A percentile compares a stretch with the other conserved stretches of the same genome.
phyloP scores from a whole-genome alignment of 768 basidiomycete species.

The Rubroboletus satanas region DNA sequence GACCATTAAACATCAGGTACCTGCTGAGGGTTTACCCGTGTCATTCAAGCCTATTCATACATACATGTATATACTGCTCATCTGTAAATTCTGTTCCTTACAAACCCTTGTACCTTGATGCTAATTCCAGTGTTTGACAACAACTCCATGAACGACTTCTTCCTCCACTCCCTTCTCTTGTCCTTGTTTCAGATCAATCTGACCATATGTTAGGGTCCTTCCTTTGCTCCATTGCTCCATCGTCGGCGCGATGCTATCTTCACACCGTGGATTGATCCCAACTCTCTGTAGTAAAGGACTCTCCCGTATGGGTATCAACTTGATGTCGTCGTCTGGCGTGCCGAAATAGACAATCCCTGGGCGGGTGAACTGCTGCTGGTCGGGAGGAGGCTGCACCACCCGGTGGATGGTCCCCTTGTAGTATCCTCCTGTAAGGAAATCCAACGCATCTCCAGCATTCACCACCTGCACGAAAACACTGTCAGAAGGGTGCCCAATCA shows the following conservation, averaged over 20 bases:
- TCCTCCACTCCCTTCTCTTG: constrained; percentile 47
- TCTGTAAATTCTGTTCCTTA: too few relatives aligned
- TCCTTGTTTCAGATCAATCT: constrained; percentile 40
- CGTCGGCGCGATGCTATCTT: constrained; percentile 43
- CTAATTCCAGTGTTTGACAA: constrained; percentile 57
- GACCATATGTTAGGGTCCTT: constrained; percentile 51
- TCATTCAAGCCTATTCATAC: neutral
- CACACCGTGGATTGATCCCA: constrained; percentile 38
- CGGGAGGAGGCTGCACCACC: constrained; percentile 54
- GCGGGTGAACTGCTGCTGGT: constrained; percentile 47
- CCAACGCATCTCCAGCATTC: constrained; percentile 56
- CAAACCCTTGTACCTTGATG: neutral
- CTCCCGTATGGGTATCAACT: constrained; percentile 41
- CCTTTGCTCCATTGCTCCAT: constrained; percentile 52
- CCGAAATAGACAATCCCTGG: constrained; percentile 59
- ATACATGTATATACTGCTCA: neutral
- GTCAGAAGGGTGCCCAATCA: neutral
- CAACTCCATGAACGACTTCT: constrained; percentile 50
- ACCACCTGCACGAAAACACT: constrained; percentile 39
- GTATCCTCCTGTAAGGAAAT: constrained; percentile 58
- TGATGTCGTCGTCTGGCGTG: constrained; percentile 47
- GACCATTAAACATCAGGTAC: too few relatives aligned
- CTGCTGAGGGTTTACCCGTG: too few relatives aligned
- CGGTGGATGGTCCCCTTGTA: constrained; percentile 60
- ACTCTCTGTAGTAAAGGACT: constrained; percentile 47